phyloP scores from a whole-genome alignment of 768 basidiomycete species.

The Hericium erinaceus region DNA sequence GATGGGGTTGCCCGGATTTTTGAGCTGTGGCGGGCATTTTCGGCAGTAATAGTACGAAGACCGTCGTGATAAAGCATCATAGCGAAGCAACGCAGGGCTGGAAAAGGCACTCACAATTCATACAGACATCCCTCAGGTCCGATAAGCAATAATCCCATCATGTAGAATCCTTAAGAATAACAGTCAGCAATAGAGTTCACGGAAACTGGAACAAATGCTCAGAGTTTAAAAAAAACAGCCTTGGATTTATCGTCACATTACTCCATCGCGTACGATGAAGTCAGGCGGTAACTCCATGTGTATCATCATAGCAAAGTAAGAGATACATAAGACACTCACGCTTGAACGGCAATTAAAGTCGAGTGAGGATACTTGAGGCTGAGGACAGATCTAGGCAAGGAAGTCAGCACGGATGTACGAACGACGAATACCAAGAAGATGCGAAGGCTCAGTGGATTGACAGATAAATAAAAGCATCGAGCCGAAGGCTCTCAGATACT shows the following conservation, averaged over 20 bases:
- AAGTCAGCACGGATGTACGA: neutral
- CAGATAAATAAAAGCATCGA: slow-evolving; percentile 58
- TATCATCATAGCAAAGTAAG: slow-evolving; percentile 40
- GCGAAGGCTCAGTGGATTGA: slow-evolving; percentile 3
- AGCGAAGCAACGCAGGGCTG: neutral
- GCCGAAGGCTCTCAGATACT: slow-evolving; percentile 73
- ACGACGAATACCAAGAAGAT: neutral
- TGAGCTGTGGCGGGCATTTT: slow-evolving; percentile 95
- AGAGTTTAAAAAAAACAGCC: slow-evolving; percentile 73
- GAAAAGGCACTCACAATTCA: neutral
- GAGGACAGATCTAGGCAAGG: neutral
- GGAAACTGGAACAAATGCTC: slow-evolving; percentile 24
- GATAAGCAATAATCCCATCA: neutral
- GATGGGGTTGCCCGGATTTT: slow-evolving; percentile 69
- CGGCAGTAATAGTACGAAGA: slow-evolving; percentile 80
- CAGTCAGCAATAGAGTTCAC: neutral
- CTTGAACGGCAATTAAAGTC: neutral
- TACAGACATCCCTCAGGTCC: neutral
- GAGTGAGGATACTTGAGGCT: neutral
- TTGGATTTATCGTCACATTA: slow-evolving; percentile 62
- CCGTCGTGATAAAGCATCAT: slow-evolving; percentile 86
- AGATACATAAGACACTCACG: slow-evolving; percentile 26
- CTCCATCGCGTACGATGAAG: slow-evolving; percentile 27
- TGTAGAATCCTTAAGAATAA: neutral
- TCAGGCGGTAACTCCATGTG: slow-evolving; percentile 86